Evolutionary conservation across 345 rosid species (phyloP).

Genomic region (Nephelium lappaceum): DNA sequence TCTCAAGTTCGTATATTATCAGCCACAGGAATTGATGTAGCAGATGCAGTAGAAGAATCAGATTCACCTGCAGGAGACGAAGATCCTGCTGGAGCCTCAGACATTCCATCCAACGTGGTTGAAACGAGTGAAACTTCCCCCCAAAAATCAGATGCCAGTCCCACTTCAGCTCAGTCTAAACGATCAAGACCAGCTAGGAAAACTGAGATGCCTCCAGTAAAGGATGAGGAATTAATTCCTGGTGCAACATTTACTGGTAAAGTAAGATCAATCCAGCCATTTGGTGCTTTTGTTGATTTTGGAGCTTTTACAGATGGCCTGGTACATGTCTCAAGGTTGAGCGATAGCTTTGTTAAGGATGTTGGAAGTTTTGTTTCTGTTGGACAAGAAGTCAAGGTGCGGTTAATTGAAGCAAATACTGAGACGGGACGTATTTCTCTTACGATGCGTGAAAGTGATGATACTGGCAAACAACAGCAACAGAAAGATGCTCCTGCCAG

Average conservation of each 20-base stretch:
- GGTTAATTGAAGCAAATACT: constrained; percentile 73
- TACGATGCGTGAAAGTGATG: constrained; percentile 74
- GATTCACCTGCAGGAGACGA: constrained; percentile 50
- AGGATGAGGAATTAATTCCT: constrained; percentile 72
- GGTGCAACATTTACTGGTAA: constrained; percentile 87
- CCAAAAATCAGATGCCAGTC: constrained; percentile 29
- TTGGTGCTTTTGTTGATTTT: constrained; percentile 85
- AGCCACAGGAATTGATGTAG: constrained; percentile 72
- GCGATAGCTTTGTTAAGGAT: constrained; percentile 82
- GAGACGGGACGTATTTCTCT: constrained; percentile 82
- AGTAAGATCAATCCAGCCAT: constrained; percentile 89
- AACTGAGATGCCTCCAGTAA: constrained; percentile 81
- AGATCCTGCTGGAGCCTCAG: constrained; percentile 37
- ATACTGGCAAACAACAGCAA: constrained; percentile 47
- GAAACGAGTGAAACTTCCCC: constrained; percentile 41
- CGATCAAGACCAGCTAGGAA: constrained; percentile 60
- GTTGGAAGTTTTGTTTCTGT: constrained; percentile 73
- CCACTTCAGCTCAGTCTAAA: constrained; percentile 45
- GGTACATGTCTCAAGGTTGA: constrained; percentile 86
- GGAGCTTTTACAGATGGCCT: constrained; percentile 94
- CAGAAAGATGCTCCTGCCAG: constrained; percentile 42
- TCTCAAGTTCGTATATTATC: constrained; percentile 28
- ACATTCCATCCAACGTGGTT: constrained; percentile 34
- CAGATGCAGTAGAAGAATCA: constrained; percentile 53
- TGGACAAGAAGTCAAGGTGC: constrained; percentile 88